phyloP scores from a whole-genome alignment of 306 rosid genomes.

The Fagus sylvatica region DNA sequence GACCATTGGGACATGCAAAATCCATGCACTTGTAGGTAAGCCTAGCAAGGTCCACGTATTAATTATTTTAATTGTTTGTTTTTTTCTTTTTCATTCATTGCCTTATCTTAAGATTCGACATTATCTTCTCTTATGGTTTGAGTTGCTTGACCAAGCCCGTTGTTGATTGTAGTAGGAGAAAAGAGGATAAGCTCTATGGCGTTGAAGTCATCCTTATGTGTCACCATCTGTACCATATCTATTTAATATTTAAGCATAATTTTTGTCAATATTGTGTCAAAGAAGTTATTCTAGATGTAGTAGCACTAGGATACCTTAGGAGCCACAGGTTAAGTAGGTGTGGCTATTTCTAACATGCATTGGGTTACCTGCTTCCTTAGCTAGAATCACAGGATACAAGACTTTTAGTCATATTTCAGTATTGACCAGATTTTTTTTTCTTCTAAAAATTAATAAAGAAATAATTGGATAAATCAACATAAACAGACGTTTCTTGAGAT shows the following conservation, averaged over 20 bases:
- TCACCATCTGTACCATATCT: slow-evolving; percentile 9
- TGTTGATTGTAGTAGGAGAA: slow-evolving; percentile 12
- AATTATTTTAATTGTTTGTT: neutral
- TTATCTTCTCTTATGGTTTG: slow-evolving; percentile 46
- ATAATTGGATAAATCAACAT: neutral
- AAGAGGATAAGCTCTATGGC: slow-evolving; percentile 36
- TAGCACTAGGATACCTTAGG: neutral
- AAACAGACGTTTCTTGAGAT: neutral
- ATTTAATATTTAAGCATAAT: neutral
- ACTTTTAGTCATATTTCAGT: neutral
- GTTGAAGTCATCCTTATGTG: slow-evolving; percentile 9
- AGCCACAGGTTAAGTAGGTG: slow-evolving; percentile 8
- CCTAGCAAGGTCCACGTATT: neutral
- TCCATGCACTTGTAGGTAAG: slow-evolving; percentile 15
- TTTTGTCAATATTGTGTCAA: slow-evolving; percentile 12
- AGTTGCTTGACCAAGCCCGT: slow-evolving; percentile 16
- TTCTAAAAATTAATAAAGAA: neutral
- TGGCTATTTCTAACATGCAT: slow-evolving; percentile 15
- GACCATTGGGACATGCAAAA: neutral
- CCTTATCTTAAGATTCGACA: slow-evolving; percentile 50
- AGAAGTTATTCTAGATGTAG: slow-evolving; percentile 5
- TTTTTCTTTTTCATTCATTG: neutral
- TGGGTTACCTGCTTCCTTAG: neutral
- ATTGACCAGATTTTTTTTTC: neutral
- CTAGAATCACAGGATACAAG: neutral